Base-by-base conservation (phyloP, 202 grass and related monocot genomes). In the Digitaria exilis region DNA sequence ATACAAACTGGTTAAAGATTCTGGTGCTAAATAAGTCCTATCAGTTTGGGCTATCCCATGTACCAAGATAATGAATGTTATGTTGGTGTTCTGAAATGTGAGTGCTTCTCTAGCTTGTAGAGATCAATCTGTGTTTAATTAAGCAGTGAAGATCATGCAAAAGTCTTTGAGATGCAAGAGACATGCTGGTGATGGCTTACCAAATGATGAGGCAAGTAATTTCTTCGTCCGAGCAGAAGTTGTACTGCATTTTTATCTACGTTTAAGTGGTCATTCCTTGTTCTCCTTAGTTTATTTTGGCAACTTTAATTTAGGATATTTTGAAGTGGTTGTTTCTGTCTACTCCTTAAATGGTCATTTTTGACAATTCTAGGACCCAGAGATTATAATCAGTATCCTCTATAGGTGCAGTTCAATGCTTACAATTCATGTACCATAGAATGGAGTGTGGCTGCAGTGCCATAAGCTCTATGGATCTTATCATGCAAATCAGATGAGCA, bases 191-290 rank as follows among this genome's bases (percentile, higher is more conserved):
- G 80, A 86, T 76, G 75, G 69, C 56, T 86, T 88, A 76, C 75
- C 71, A 52, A 80, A 80, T 71, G 30, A 70, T 12, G 58, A 92
- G 90, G 90, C 87, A 89, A 89, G 90, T 92, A 86, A 64, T 89
- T 89, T 89, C 63, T 89, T 76, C 76, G 51, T 73, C 41, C 51
- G 19, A 37, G 30, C 59, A 73, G 83, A 81, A 73, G 48, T 67
- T 82, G 61, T 46, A 56, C 59, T 54, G 31, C 18, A 50, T 82
- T 81, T 85, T 65, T 89, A 42, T 79, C 57, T 75, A 28, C 25
- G 61, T 14, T 84, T 84, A 60, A 61, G 26, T 39, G 14, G n/a
- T 80, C 24, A 9, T 63, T n/a, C 68, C 9, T 57, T 52, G 32
- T n/a, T n/a, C 56, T 78, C 13, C 67, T 59, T 81, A 72, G 56